Base-by-base conservation (phyloP, 129 eudicot species). In the Solidago caesia region DNA sequence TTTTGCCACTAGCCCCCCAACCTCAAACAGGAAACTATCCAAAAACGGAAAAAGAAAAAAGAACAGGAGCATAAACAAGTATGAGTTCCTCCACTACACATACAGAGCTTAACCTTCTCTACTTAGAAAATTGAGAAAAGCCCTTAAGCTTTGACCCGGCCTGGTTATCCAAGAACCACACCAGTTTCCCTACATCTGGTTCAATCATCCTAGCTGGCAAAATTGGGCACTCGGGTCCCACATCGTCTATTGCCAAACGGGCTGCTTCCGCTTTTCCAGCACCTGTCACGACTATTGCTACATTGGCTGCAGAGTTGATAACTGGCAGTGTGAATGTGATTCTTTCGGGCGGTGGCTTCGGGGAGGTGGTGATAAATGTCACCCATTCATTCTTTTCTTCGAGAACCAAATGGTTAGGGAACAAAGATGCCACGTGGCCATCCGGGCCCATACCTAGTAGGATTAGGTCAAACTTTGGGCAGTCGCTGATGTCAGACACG, bases 381-480 rank as follows among this genome's bases (percentile, higher is more conserved):
- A 92, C 96, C 97, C 97, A 92, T 27, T 77, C 88, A 27, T 84
- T 85, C 56, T 82, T 87, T 76, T 88, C 88, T 7, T 75, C 81
- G n/a, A 89, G 89, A 25, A 75, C 87, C 1, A 87, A 29, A 75
- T 92, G 92, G 68, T 76, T 82, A 6, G 97, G 97, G 60, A 92
- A 92, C 41, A 92, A 80, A 5, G 97, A 92, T 26, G 97, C 97
- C 65, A 92, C 85, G 43, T 92, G 97, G 7, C 96, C 92, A 45
- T 92, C 97, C 2, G 91, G 81, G 7, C 97, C 97, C 96, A 89
- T 79, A 15, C 91, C 97, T 16, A 89, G 85, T 58, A 89, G 84
- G 80, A 89, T 71, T 7, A 92, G 83, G 70, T 92, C 97, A 72
- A 87, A 89, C 77, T 92, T 92, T n/a, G 96, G 96, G 83, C 89